These are phyloP conservation scores for Leccinum fuscescens DNA, from an alignment of 1,284 basidiomycete genomes.

Conservation along the genomic window DNA sequence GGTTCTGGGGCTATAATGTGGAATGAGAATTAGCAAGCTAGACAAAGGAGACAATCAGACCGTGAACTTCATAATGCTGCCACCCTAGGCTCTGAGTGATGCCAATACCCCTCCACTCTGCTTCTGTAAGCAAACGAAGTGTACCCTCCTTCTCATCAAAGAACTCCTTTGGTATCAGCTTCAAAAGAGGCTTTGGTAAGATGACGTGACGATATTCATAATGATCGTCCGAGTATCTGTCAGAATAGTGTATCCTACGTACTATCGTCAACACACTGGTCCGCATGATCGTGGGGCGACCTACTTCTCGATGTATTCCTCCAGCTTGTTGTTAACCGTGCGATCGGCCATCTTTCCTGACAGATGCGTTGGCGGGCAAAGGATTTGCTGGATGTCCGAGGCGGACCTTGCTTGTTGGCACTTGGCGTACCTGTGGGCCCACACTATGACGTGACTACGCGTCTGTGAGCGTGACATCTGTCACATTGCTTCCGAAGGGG, in stretches of 20 bases:
- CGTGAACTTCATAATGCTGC: constrained; percentile 97
- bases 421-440: background rate
- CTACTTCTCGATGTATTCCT: constrained; percentile 70
- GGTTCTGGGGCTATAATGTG: constrained; percentile 72
- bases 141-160: constrained; percentile 80
- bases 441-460: constrained; percentile 24
- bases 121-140: constrained; percentile 79
- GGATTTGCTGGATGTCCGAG: constrained; percentile 1
- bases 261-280: constrained; percentile 14
- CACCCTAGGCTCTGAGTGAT: constrained; percentile 95
- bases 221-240: constrained; percentile 78
- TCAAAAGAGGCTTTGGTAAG: constrained; percentile 83
- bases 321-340: constrained; percentile 45
- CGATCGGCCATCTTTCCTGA: constrained; percentile 30
- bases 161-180: constrained; percentile 82
- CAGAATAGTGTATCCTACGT: constrained; percentile 77
- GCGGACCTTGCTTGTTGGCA: constrained; percentile 2
- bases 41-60: constrained; percentile 45
- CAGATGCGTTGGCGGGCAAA: background rate
- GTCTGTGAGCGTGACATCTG: constrained; percentile 19
- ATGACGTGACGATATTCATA: constrained; percentile 93
- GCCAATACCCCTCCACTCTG: constrained; percentile 94
- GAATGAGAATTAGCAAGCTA: constrained; percentile 9
- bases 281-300: constrained; percentile 17
- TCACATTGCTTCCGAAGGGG: constrained; percentile 17